phyloP scores from a whole-genome alignment of 768 basidiomycete genomes.

The Hysterangium stoloniferum region DNA sequence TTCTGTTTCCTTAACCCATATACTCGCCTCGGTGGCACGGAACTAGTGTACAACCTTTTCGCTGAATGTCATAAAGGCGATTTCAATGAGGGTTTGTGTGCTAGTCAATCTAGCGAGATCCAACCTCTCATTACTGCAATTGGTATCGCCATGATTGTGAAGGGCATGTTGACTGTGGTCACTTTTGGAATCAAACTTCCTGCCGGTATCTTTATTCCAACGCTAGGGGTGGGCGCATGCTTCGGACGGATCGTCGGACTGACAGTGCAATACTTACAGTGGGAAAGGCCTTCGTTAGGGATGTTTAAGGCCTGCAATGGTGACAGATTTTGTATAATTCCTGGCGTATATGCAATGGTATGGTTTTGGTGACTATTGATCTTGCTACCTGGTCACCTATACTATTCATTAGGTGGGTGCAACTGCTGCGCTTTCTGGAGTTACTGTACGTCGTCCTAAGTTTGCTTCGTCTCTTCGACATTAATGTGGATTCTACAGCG shows the following conservation, averaged over 20 bases:
- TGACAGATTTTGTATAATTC: constrained; percentile 69
- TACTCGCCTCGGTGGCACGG: constrained; percentile 90
- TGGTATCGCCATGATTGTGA: constrained; percentile 71
- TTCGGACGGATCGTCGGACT: constrained; percentile 86
- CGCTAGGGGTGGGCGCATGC: constrained; percentile 90
- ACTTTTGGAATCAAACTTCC: constrained; percentile 92
- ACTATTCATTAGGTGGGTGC: constrained; percentile 49
- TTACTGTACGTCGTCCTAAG: constrained; percentile 55
- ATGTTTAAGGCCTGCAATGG: constrained; percentile 63
- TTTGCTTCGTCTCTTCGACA: constrained; percentile 4
- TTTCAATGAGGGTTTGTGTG: constrained; percentile 62
- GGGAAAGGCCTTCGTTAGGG: constrained; percentile 45
- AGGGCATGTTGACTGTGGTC: constrained; percentile 70
- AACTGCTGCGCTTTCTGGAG: constrained; percentile 90
- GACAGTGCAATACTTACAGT: constrained; percentile 67
- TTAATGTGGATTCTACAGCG: constrained; percentile 34
- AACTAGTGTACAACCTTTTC: constrained; percentile 88
- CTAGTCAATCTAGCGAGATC: constrained; percentile 49
- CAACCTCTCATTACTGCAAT: constrained; percentile 60
- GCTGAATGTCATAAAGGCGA: constrained; percentile 68
- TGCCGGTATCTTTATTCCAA: constrained; percentile 96
- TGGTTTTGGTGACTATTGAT: constrained; percentile 7
- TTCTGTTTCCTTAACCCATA: constrained; percentile 85
- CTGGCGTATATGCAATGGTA: constrained; percentile 92
- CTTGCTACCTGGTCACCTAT: not conserved